Base-by-base conservation (phyloP, 2,329 filamentous ascomycete species). In the Ceratocystis papillata region DNA sequence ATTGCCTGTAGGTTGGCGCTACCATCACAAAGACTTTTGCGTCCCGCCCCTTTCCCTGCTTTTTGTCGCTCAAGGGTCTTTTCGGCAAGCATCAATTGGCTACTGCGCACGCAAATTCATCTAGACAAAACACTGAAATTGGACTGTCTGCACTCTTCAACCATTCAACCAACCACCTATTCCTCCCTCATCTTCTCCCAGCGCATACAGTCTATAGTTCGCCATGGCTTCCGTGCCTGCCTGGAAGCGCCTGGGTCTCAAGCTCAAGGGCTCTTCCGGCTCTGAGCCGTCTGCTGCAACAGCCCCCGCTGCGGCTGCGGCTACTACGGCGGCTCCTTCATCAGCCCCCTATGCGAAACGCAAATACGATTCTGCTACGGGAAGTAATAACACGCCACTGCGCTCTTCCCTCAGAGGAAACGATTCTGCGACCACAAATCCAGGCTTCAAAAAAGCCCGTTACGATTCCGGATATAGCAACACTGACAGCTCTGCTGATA, bases 201-300 rank as follows among this genome's bases (percentile, higher is more conserved):
- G 71, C 75, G 71, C 73, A 79, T 80, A 76, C 77, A 77, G 76
- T 70, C 73, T 77, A 72, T 74, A 73, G 70, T 74, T 74, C 70
- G 74, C 72, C 72, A 75, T 77, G 75, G 75, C 77, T 73, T 77
- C 77, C 71, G 76, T 81, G 69, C 82, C 82, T 67, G 81, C 81
- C 69, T 84, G 82, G 82, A 84, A 84, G 73, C 79, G 80, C 77
- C 79, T 84, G 78, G 82, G 83, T 75, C 79, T 84, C 73, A 83
- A 83, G 77, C 81, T 84, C 75, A 84, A 84, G 75, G 63, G 59
- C 48, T 22, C 72, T 74, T 69, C 70, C 72, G 66, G 71, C 72
- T 70, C 71, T 72, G 28, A 53, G 33, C 71, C 70, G 72, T 63
- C 74, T 73, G 66, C 55, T 5, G 25, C 57, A 7, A 57, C 67